These are phyloP conservation scores for Pichia kluyveri DNA, from an alignment of 805 yeast genomes.

Conservation along the genomic window DNA sequence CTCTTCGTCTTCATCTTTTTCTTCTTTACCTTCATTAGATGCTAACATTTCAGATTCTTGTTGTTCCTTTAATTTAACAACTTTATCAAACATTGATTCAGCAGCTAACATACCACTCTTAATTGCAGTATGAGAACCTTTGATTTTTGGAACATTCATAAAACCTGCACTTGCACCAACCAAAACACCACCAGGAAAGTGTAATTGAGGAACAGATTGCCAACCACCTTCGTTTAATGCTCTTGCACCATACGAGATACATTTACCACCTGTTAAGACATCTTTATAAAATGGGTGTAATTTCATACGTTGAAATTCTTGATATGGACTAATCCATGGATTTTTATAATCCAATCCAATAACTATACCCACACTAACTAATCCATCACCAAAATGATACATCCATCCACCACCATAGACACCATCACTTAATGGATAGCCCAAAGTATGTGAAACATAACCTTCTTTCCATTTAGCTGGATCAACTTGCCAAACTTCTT, in stretches of 20 bases:
- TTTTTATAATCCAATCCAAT: conserved; percentile 90
- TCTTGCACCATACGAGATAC: conserved; percentile 90
- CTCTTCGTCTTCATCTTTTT: conserved; percentile 31
- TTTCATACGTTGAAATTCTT: conserved; percentile 92
- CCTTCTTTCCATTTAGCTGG: conserved; percentile 79
- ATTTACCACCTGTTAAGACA: conserved; percentile 79
- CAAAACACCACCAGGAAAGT: conserved; percentile 93
- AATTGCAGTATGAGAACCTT: conserved; percentile 97
- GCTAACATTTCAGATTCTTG: conserved; percentile 31
- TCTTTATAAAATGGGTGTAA: conserved; percentile 76
- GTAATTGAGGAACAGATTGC: conserved; percentile 83
- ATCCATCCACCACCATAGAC: conserved; percentile 96
- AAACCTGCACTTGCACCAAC: conserved; percentile 97
- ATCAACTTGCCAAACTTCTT: conserved; percentile 94
- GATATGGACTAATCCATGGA: conserved; percentile 93
- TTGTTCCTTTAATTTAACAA: conserved; percentile 37
- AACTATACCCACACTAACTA: conserved; percentile 90
- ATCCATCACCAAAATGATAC: conserved; percentile 92
- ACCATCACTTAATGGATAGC: conserved; percentile 67
- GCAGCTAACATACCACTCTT: conserved; percentile 95
- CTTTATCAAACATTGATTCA: conserved; percentile 52
- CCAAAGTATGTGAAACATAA: conserved; percentile 77
- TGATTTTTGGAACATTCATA: conserved; percentile 93
- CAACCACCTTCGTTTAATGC: conserved; percentile 96
- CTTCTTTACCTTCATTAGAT: conserved; percentile 25